Percentiles rank a stretch among this genome's conserved stretches.
Evolutionary conservation across 2,329 filamentous ascomycete species (phyloP).

Genomic region (Curvularia eragrostidis): DNA sequence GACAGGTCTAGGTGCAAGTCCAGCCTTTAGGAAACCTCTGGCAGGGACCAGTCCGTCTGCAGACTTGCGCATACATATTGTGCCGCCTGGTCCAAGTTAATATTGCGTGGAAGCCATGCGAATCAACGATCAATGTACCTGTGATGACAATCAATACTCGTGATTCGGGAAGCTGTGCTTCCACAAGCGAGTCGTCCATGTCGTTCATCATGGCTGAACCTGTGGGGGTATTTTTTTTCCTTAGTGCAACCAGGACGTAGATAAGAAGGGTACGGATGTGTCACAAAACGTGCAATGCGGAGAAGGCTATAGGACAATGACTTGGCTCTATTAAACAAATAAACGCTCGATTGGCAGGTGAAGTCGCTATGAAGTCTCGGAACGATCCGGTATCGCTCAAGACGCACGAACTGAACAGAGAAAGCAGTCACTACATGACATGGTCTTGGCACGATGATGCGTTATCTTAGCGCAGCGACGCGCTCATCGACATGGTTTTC

Average conservation of each 20-base stretch:
- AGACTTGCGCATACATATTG: slow-evolving; percentile 89
- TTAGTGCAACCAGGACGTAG: neutral
- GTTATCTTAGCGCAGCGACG: slow-evolving; percentile 11
- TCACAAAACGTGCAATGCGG: slow-evolving; percentile 1
- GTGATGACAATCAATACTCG: slow-evolving; percentile 90
- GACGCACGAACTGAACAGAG: slow-evolving; percentile 8
- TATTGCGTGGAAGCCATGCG: neutral
- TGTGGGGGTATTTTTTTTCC: slow-evolving; percentile 7
- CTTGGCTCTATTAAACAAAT: slow-evolving; percentile 5
- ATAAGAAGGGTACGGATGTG: slow-evolving; percentile 2
- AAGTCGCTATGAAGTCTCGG: slow-evolving; percentile 10
- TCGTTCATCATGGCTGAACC: slow-evolving; percentile 11
- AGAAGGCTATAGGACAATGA: slow-evolving; percentile 3
- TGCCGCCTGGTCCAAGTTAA: slow-evolving; percentile 60
- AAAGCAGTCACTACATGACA: slow-evolving; percentile 11
- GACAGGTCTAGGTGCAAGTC: slow-evolving; percentile 79
- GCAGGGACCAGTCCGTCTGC: slow-evolving; percentile 78
- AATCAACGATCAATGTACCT: slow-evolving; percentile 54
- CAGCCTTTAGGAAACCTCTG: slow-evolving; percentile 76
- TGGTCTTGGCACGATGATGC: slow-evolving; percentile 9
- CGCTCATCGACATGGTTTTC: slow-evolving; percentile 1
- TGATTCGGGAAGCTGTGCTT: slow-evolving; percentile 67
- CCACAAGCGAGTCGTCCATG: slow-evolving; percentile 39
- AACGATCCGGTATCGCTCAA: slow-evolving; percentile 17
- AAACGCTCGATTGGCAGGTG: slow-evolving; percentile 1